These are phyloP conservation scores for Saitozyma sp. DNA, from an alignment of 768 basidiomycete species.

Conservation along the genomic window DNA sequence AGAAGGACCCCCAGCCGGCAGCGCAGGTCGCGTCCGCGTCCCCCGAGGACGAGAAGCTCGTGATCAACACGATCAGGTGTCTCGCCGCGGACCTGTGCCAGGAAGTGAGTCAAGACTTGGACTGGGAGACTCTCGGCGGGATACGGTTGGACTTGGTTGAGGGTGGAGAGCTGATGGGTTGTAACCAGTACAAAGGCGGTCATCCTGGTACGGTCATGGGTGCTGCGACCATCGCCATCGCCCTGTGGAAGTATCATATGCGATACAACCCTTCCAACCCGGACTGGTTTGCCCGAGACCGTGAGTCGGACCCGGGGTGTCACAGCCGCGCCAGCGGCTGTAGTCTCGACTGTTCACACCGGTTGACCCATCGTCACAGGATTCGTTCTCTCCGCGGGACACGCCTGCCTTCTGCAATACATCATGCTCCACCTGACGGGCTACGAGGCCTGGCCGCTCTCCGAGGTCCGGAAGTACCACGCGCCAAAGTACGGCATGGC, in stretches of 20 bases:
- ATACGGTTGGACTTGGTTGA: too few species aligned
- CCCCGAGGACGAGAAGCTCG: slow-evolving; percentile 34
- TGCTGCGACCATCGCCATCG: slow-evolving; percentile 45
- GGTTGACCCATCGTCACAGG: slow-evolving; percentile 13
- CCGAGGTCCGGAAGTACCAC: slow-evolving; percentile 45
- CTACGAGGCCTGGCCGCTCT: slow-evolving; percentile 46
- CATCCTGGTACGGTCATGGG: slow-evolving; percentile 52
- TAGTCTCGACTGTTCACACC: neutral
- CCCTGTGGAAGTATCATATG: slow-evolving; percentile 46
- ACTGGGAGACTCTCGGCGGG: neutral
- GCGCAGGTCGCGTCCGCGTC: too few species aligned
- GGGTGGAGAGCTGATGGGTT: neutral
- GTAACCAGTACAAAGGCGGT: slow-evolving; percentile 39
- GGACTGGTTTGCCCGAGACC: slow-evolving; percentile 49
- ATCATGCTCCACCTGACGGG: slow-evolving; percentile 46
- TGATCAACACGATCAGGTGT: slow-evolving; percentile 45
- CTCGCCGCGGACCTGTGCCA: slow-evolving; percentile 44
- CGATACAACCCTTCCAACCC: slow-evolving; percentile 49
- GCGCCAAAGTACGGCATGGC: slow-evolving; percentile 28
- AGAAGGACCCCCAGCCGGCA: too few species aligned
- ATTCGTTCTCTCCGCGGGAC: slow-evolving; percentile 46
- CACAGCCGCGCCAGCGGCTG: too few species aligned
- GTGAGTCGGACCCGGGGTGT: slow-evolving; percentile 8
- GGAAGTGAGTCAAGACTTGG: slow-evolving; percentile 30
- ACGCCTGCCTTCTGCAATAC: slow-evolving; percentile 50